A percentile compares a stretch with the other conserved stretches of the same genome.
phyloP scores from a whole-genome alignment of 2,329 filamentous ascomycete species.

The Aspergillus puulaauensis region DNA sequence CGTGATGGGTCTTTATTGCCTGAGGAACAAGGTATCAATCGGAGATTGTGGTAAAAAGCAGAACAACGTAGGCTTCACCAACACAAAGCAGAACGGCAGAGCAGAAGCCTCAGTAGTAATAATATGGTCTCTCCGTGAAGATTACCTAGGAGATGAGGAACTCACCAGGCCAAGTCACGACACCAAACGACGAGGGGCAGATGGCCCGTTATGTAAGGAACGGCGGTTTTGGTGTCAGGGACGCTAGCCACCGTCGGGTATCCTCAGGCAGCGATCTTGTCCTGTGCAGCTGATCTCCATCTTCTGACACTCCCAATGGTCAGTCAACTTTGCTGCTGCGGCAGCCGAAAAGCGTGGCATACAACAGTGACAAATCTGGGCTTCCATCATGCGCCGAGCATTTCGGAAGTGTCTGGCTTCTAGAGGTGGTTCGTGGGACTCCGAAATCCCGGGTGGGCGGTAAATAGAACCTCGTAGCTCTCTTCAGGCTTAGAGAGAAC shows the following conservation, averaged over 20 bases:
- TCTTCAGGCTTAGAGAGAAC: no score
- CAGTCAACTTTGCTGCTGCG: neutral
- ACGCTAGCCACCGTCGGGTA: constrained; percentile 6
- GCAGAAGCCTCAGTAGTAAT: neutral
- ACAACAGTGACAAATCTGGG: no score
- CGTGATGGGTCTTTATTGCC: neutral
- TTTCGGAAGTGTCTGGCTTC: no score
- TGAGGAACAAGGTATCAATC: neutral
- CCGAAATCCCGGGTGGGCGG: no score
- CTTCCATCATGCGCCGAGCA: no score
- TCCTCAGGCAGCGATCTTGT: constrained; percentile 1
- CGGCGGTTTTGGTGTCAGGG: neutral
- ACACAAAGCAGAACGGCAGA: neutral
- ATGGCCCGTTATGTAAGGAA: constrained; percentile 11
- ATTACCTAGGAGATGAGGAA: neutral
- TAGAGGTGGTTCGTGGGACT: no score
- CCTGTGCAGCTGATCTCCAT: neutral
- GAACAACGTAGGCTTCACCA: neutral
- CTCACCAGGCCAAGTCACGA: constrained; percentile 11
- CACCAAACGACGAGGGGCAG: constrained; percentile 11
- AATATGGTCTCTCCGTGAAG: no score
- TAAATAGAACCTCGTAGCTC: no score
- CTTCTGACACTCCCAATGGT: neutral
- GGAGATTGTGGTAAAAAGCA: neutral
- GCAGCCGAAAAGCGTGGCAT: no score